A percentile compares a stretch with the other conserved stretches of the same genome.
Evolutionary conservation across 169 alveolate genomes (phyloP).

Genomic region (Ichthyophthirius multifiliis): DNA sequence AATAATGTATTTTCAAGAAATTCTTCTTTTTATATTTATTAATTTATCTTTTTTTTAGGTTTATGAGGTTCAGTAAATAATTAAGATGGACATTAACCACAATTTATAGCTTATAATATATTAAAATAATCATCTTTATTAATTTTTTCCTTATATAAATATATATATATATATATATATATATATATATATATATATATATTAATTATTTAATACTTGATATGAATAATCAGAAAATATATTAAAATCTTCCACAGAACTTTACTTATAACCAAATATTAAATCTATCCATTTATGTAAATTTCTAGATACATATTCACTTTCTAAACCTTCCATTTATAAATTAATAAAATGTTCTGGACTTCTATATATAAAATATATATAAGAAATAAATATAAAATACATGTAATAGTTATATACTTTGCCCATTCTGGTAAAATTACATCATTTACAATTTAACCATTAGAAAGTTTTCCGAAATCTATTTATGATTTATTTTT

Average conservation of each 20-base stretch:
- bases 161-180: neutral
- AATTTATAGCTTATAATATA: neutral
- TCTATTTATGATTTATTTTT: constrained; percentile 60
- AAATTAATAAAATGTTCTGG: neutral
- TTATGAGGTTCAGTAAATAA: neutral
- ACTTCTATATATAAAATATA: neutral
- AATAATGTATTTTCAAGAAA: neutral
- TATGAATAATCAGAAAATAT: constrained; percentile 21
- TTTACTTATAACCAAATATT: constrained; percentile 93
- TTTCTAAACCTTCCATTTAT: constrained; percentile 87
- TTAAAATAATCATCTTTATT: neutral
- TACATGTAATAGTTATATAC: neutral
- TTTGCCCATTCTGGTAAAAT: neutral
- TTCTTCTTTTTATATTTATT: neutral
- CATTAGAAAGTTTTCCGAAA: constrained; percentile 15
- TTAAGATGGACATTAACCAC: neutral
- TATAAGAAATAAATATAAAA: neutral
- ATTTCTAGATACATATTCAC: constrained; percentile 89
- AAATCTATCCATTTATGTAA: constrained; percentile 96
- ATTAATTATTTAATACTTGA: neutral
- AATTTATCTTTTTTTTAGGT: neutral
- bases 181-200: too few relatives aligned
- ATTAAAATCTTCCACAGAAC: constrained; percentile 52
- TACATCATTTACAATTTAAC: neutral
- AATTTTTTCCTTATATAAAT: neutral